These are phyloP conservation scores for Cordyceps farinosa DNA, from an alignment of 2,329 filamentous ascomycete species.

Conservation along the genomic window DNA sequence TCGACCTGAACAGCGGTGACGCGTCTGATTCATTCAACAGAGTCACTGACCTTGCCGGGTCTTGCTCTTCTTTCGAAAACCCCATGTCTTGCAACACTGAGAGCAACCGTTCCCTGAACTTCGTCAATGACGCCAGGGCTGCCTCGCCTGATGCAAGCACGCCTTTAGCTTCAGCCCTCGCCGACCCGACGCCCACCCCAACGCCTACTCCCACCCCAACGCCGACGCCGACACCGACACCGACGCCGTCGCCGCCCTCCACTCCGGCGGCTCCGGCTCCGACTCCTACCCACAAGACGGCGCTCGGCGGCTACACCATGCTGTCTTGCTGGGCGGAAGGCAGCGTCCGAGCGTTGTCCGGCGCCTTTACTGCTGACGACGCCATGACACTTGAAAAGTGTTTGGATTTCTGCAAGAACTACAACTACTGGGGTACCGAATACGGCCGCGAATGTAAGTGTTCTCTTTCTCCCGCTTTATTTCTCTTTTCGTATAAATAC, in stretches of 20 bases:
- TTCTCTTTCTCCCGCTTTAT: no score
- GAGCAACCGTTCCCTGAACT: slow-evolving; percentile 17
- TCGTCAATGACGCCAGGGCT: slow-evolving; percentile 17
- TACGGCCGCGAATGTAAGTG: slow-evolving; percentile 48
- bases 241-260: neutral
- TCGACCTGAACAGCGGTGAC: slow-evolving; percentile 43
- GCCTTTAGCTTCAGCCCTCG: neutral
- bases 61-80: slow-evolving; percentile 40
- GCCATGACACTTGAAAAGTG: slow-evolving; percentile 49
- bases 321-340: slow-evolving; percentile 50
- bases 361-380: slow-evolving; percentile 40
- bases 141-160: neutral
- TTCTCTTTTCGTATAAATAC: no score
- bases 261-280: slow-evolving; percentile 17
- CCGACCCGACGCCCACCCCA: neutral
- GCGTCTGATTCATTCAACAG: slow-evolving; percentile 48
- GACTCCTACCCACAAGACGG: slow-evolving; percentile 31
- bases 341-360: slow-evolving; percentile 41
- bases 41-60: slow-evolving; percentile 41
- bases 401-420: slow-evolving; percentile 43
- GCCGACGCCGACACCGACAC: neutral
- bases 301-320: slow-evolving; percentile 42
- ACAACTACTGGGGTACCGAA: slow-evolving; percentile 48
- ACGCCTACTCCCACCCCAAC: neutral
- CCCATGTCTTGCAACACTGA: slow-evolving; percentile 27